Base-by-base conservation (phyloP, 2,329 filamentous ascomycete genomes). In the Aplosporella prunicola region DNA sequence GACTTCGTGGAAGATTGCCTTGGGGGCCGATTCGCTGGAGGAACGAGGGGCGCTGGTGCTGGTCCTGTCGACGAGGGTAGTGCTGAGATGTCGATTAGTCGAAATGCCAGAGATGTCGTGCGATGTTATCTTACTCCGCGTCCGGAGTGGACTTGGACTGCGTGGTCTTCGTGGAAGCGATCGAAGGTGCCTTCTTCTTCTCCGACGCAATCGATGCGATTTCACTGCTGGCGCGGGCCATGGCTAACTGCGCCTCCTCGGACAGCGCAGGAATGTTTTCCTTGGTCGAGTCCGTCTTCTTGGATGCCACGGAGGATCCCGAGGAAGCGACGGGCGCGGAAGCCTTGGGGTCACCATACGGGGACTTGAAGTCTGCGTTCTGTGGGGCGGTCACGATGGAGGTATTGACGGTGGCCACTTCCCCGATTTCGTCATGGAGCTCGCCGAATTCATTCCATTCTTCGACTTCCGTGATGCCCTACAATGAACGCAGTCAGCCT, bases 381-480 rank as follows among this genome's bases (percentile, higher is more conserved):
- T 58, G 42, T 48, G 56, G 45, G 48, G 51, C 57, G 51, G 52
- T 43, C 58, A 48, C 31, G 58, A 51, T 38, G 51, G 16, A 41
- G 15, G 40, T 31, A 32, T 29, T 30, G 31, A 20, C 35, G 20
- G 24, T 18, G 24, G 46, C 69, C 67, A 62, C 73, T 68, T 56
- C 62, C 28, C 69, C 69, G 50, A 96, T 77, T 51, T 89, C 82
- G 62, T 89, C 77, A 60, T 87, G 86, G 44, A 98, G 74, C 64
- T 96, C 89, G 62, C 87, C 87, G 62, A 93, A 95, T 60, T 98
- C 91, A 67, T 98, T 98, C 91, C 89, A 96, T 58, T 98, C 91
- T 63, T 98, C 91, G 45, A 96, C 78, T 61, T 96, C 81, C 46
- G 89, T 82, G 33, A 95, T 72, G 58, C 95, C 91, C 88, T 95